These are phyloP conservation scores for Cyclocybe aegerita DNA, from an alignment of 768 basidiomycete species.

Conservation along the genomic window DNA sequence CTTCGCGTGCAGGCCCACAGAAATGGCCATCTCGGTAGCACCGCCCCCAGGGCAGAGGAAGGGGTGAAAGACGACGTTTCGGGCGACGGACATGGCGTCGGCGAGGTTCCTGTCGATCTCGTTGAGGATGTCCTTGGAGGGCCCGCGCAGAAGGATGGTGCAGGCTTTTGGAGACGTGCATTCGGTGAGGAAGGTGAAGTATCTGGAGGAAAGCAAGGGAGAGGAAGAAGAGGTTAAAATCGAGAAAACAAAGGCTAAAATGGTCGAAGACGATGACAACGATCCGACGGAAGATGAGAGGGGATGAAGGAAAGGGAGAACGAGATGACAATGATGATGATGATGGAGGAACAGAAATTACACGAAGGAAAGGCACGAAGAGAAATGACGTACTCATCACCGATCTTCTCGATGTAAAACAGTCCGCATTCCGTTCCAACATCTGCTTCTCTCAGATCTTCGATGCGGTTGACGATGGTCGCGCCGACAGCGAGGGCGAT, in stretches of 20 bases:
- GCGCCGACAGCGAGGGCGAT: slow-evolving; percentile 94
- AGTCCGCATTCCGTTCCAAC: slow-evolving; percentile 92
- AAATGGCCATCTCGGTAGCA: slow-evolving; percentile 59
- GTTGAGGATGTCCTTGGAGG: slow-evolving; percentile 97
- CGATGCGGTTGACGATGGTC: slow-evolving; percentile 94
- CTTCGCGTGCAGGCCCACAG: slow-evolving; percentile 79
- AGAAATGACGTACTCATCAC: slow-evolving; percentile 66
- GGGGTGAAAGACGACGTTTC: slow-evolving; percentile 97
- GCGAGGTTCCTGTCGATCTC: slow-evolving; percentile 98
- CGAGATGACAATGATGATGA: too few species aligned
- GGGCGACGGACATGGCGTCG: slow-evolving; percentile 96
- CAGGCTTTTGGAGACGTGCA: slow-evolving; percentile 92
- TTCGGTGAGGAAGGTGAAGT: slow-evolving; percentile 76
- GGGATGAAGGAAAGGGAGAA: too few species aligned
- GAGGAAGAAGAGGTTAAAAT: background rate
- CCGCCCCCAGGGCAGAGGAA: slow-evolving; percentile 93
- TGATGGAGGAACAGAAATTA: too few species aligned
- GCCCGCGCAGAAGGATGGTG: slow-evolving; percentile 96
- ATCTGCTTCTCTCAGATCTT: slow-evolving; percentile 90
- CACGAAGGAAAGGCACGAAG: slow-evolving; percentile 8
- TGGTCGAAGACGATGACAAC: background rate
- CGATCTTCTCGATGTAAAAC: slow-evolving; percentile 97
- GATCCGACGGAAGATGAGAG: too few species aligned
- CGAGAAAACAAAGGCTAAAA: background rate
- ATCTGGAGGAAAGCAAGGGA: slow-evolving; percentile 42